These are phyloP conservation scores for Candida vartiovaarae DNA, from an alignment of 805 yeast species.

Conservation along the genomic window DNA sequence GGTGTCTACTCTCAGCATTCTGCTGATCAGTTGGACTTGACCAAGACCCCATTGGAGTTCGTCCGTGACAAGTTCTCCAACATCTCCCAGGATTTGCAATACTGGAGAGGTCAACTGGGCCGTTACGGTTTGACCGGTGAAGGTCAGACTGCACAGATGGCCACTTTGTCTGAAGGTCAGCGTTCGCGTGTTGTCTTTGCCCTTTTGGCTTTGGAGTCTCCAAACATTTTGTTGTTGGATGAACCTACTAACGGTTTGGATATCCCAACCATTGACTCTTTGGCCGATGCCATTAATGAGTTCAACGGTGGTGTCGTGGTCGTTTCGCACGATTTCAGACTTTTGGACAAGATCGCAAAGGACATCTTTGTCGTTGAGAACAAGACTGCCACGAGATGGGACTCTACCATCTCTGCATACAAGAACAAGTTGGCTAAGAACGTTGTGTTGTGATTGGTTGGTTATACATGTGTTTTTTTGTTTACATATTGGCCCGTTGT, in stretches of 20 bases:
- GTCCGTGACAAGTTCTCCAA: conserved; percentile 89
- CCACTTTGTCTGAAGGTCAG: conserved; percentile 97
- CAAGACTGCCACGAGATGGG: conserved; percentile 95
- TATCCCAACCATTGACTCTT: conserved; percentile 95
- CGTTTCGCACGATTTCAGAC: conserved; percentile 98
- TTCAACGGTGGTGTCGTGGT: conserved; percentile 98
- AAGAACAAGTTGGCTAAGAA: conserved; percentile 91
- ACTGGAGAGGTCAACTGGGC: conserved; percentile 97
- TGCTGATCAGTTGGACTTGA: conserved; percentile 93
- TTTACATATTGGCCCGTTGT: not conserved
- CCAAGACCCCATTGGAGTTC: conserved; percentile 92
- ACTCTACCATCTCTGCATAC: conserved; percentile 83
- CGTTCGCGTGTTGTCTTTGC: conserved; percentile 99
- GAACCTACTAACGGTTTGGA: conserved; percentile 99
- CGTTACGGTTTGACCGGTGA: conserved; percentile 98
- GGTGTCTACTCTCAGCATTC: conserved; percentile 99
- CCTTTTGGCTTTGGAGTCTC: conserved; percentile 86
- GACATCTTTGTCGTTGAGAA: conserved; percentile 95
- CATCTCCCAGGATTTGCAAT: conserved; percentile 96
- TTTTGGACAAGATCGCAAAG: conserved; percentile 93
- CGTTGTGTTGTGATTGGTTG: conserved; percentile 53
- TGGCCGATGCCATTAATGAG: conserved; percentile 91
- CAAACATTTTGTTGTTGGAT: conserved; percentile 90
- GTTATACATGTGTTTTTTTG: not conserved
- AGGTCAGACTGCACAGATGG: conserved; percentile 98